These are phyloP conservation scores for Astrothelium macrocarpum DNA, from an alignment of 495 filamentous ascomycete species.

Conservation along the genomic window DNA sequence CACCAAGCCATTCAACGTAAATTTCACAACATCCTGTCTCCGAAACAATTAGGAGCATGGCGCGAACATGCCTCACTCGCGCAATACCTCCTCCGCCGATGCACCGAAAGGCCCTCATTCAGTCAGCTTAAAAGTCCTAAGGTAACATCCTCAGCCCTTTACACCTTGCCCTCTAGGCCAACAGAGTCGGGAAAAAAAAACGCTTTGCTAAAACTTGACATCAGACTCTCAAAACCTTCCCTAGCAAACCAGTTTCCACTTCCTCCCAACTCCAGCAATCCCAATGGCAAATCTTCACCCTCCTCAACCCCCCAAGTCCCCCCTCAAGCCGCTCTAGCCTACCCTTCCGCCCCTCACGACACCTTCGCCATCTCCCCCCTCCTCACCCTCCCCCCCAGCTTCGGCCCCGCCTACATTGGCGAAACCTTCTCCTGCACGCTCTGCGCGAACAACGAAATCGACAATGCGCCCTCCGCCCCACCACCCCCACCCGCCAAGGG, in stretches of 20 bases:
- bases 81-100: slow-evolving; percentile 43
- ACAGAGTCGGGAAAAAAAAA: background rate
- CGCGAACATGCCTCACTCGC: slow-evolving; percentile 16
- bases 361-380: slow-evolving; percentile 53
- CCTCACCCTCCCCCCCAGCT: slow-evolving; percentile 83
- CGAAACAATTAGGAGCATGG: slow-evolving; percentile 13
- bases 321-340: slow-evolving; percentile 43
- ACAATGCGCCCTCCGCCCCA: slow-evolving; percentile 13
- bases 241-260: slow-evolving; percentile 44
- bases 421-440: slow-evolving; percentile 92
- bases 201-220: slow-evolving; percentile 16
- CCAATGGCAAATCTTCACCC: slow-evolving; percentile 12
- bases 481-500: slow-evolving; percentile 11
- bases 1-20: background rate
- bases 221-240: slow-evolving; percentile 34
- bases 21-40: background rate
- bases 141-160: slow-evolving; percentile 35
- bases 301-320: slow-evolving; percentile 38
- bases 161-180: background rate
- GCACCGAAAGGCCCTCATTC: slow-evolving; percentile 69
- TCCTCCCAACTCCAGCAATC: slow-evolving; percentile 25
- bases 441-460: slow-evolving; percentile 82
- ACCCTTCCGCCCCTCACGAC: slow-evolving; percentile 40
- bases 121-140: slow-evolving; percentile 74
- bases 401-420: slow-evolving; percentile 90